Evolutionary conservation across 2,329 filamentous ascomycete genomes (phyloP).

Genomic region (Neospermospora avenae): DNA sequence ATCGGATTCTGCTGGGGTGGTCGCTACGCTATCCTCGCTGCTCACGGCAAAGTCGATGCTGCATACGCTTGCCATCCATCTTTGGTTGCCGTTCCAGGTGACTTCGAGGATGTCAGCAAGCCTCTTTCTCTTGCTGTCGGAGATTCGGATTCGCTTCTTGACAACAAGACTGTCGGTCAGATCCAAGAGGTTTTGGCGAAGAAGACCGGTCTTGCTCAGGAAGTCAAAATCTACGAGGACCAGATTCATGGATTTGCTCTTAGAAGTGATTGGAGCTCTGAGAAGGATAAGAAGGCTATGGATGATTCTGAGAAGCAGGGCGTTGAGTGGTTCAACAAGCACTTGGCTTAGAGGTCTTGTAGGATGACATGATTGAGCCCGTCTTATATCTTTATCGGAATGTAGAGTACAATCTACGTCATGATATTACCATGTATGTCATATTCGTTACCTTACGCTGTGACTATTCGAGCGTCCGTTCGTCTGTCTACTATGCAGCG

Average conservation of each 20-base stretch:
- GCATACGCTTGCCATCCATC: slow-evolving; percentile 42
- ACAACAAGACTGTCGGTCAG: slow-evolving; percentile 38
- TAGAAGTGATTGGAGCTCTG: slow-evolving; percentile 41
- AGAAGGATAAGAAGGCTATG: slow-evolving; percentile 46
- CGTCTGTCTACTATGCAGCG: too few relatives aligned
- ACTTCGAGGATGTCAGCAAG: slow-evolving; percentile 40
- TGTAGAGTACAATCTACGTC: too few relatives aligned
- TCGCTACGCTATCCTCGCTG: slow-evolving; percentile 48
- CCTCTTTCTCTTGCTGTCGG: slow-evolving; percentile 42
- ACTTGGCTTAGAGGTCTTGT: slow-evolving; percentile 25
- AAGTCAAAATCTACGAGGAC: slow-evolving; percentile 42
- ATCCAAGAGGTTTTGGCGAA: slow-evolving; percentile 40
- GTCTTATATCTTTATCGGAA: too few relatives aligned
- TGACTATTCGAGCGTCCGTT: too few relatives aligned
- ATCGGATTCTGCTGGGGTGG: slow-evolving; percentile 61
- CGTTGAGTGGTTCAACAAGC: slow-evolving; percentile 40
- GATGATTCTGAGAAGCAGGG: slow-evolving; percentile 43
- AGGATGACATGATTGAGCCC: too few relatives aligned
- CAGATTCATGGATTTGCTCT: slow-evolving; percentile 45
- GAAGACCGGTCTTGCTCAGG: slow-evolving; percentile 38
- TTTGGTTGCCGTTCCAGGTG: slow-evolving; percentile 40
- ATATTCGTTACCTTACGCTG: too few relatives aligned
- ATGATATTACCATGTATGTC: too few relatives aligned
- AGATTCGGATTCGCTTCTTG: slow-evolving; percentile 41
- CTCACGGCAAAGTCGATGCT: slow-evolving; percentile 37